Conservation (phyloP, 2,329 filamentous ascomycete species). For the Apiospora hydei region DNA sequence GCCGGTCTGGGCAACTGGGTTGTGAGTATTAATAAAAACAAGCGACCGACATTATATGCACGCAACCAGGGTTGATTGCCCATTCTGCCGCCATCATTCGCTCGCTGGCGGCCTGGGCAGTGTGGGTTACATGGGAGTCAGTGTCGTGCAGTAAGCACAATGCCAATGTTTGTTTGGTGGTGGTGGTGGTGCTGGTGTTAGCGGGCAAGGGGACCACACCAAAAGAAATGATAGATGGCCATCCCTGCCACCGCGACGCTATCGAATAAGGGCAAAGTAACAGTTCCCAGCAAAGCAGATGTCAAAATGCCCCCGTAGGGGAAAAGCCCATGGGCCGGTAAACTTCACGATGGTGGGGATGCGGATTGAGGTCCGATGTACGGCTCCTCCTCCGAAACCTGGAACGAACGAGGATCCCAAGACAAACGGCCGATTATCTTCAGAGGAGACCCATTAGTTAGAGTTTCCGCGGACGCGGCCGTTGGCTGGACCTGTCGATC, state of each 20-base stretch:
- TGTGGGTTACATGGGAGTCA: neutral
- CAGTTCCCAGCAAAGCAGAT: neutral
- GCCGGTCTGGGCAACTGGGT: neutral
- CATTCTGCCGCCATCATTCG: neutral
- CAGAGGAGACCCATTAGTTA: neutral
- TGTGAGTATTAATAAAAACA: slow-evolving; percentile 1
- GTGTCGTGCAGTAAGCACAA: slow-evolving; percentile 16
- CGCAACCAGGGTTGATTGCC: neutral
- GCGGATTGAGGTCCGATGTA: neutral
- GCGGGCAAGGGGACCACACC: neutral
- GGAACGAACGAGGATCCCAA: neutral
- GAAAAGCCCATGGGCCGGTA: slow-evolving; percentile 4
- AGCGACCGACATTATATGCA: neutral
- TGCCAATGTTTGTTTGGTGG: neutral
- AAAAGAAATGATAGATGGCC: neutral
- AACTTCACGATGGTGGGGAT: slow-evolving; percentile 18
- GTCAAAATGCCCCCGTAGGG: neutral
- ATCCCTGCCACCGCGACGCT: neutral
- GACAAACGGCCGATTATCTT: neutral
- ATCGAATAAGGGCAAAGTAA: slow-evolving; percentile 6
- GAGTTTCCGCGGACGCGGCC: neutral
- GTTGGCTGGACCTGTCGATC: slow-evolving; percentile 16
- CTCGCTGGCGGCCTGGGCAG: neutral
- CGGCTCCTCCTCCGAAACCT: neutral
- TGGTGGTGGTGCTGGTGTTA: neutral